Base-by-base conservation (phyloP, 805 yeast genomes). In the Candida ovalis region DNA sequence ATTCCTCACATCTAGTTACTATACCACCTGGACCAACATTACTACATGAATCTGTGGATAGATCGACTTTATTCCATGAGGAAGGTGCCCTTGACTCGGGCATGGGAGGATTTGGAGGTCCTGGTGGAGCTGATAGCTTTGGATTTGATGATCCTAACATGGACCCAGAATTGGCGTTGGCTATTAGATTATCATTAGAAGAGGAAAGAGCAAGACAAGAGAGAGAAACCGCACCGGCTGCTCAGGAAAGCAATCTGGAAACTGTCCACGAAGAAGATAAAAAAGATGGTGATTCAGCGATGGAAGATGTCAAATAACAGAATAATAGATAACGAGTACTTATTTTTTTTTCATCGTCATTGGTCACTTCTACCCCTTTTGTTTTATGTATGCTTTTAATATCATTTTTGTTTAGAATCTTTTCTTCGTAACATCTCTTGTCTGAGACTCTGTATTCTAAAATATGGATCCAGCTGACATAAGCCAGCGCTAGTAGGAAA, bases 161-260 rank as follows among this genome's bases (percentile, higher is more conserved):
- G 82, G 99, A 94, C 61, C 98, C 98, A 28, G 99, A 94, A 69
- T 79, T 94, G 63, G 99, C 98, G 0, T 76, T 94, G 75, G 99
- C 98, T 1, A 78, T 94, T 61, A 82, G 98, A 64, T 75, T 94
- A 67, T 92, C 98, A 0, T 75, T 94, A 61, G 98, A 94, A 63
- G 99, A 94, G 63, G 98, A 92, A 65, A 87, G 85, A 59, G 84
- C 88, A 44, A 82, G 98, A 71, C 97, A 89, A 63, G 96, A 88
- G 55, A 78, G 91, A 63, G 83, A 81, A 57, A 75, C 80, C 28
- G 65, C 66, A 3, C 74, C 70, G 35, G 36, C 49, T 21, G 53
- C 54, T 24, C 56, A 50, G 15, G 55, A 48, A 7, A 40, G 51
- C 38, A 52, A 41, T 37, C 42, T 54, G 30, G 58, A 56, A 27